These are phyloP conservation scores for Paspalum vaginatum DNA, from an alignment of 176 grass and related monocot genomes.

Conservation along the genomic window DNA sequence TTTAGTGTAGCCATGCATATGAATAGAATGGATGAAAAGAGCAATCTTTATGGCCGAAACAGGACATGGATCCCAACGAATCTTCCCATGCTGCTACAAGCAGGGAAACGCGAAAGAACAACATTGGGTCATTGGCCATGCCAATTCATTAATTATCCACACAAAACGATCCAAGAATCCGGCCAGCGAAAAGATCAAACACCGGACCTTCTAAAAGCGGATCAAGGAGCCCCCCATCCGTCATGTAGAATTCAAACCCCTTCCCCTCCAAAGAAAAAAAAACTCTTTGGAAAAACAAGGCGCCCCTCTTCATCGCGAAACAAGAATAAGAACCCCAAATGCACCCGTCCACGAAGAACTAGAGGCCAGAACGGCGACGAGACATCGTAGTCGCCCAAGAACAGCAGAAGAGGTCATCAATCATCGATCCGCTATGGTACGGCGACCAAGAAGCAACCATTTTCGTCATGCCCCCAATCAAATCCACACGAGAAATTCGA, in stretches of 20 bases:
- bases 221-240: not conserved
- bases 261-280: not conserved
- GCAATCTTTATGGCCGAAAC: not conserved
- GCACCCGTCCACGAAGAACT: not conserved
- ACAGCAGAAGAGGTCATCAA: not conserved
- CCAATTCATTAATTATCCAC: not conserved
- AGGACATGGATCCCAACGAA: not conserved
- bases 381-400: not conserved
- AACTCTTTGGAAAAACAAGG: not conserved
- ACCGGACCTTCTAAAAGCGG: not conserved
- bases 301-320: not conserved
- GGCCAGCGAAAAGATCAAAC: not conserved
- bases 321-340: conserved; percentile 10
- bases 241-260: not conserved
- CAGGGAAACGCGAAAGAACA: not conserved
- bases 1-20: not conserved
- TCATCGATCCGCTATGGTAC: not conserved
- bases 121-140: not conserved
- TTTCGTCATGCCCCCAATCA: not conserved
- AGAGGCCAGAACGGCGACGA: not conserved
- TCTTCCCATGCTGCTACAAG: not conserved
- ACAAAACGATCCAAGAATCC: conserved; percentile 6
- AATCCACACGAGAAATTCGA: conserved; percentile 1
- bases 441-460: not conserved
- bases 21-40: not conserved